phyloP scores from a whole-genome alignment of 2,329 filamentous ascomycete species.

The Clathrospora elynae region DNA sequence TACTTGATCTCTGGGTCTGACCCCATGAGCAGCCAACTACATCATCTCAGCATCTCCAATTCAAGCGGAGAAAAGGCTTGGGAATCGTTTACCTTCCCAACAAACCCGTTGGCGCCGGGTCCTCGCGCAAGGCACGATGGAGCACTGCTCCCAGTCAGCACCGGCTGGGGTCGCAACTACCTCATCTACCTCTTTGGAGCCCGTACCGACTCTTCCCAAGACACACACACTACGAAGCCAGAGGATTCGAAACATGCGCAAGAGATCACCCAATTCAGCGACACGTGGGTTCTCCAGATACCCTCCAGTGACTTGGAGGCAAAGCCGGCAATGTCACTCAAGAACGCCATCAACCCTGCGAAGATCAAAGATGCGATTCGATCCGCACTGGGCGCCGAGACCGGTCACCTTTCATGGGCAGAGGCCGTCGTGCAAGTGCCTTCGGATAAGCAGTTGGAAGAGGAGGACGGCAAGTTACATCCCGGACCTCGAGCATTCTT shows the following conservation, averaged over 20 bases:
- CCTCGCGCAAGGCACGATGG: slow-evolving; percentile 49
- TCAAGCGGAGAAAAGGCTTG: slow-evolving; percentile 37
- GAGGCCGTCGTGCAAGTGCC: slow-evolving; percentile 50
- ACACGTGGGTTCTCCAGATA: slow-evolving; percentile 54
- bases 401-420: slow-evolving; percentile 50
- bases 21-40: slow-evolving; percentile 36
- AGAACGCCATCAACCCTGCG: slow-evolving; percentile 49
- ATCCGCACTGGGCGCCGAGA: slow-evolving; percentile 48
- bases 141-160: slow-evolving; percentile 49
- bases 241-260: slow-evolving; percentile 17
- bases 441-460: slow-evolving; percentile 36
- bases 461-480: slow-evolving; percentile 51
- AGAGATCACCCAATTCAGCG: slow-evolving; percentile 44
- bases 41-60: slow-evolving; percentile 32
- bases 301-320: slow-evolving; percentile 44
- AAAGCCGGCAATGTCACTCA: slow-evolving; percentile 28
- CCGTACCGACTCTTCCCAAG: slow-evolving; percentile 12
- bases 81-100: slow-evolving; percentile 50
- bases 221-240: not conserved
- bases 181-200: slow-evolving; percentile 52
- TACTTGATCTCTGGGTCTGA: slow-evolving; percentile 49
- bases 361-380: slow-evolving; percentile 53
- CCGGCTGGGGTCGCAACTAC: slow-evolving; percentile 53
- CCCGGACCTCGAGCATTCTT: slow-evolving; percentile 52
- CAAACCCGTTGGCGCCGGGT: slow-evolving; percentile 52